Evolutionary conservation across 352 stramenopile genomes (phyloP).

Genomic region (Saprolegnia diclina): DNA sequence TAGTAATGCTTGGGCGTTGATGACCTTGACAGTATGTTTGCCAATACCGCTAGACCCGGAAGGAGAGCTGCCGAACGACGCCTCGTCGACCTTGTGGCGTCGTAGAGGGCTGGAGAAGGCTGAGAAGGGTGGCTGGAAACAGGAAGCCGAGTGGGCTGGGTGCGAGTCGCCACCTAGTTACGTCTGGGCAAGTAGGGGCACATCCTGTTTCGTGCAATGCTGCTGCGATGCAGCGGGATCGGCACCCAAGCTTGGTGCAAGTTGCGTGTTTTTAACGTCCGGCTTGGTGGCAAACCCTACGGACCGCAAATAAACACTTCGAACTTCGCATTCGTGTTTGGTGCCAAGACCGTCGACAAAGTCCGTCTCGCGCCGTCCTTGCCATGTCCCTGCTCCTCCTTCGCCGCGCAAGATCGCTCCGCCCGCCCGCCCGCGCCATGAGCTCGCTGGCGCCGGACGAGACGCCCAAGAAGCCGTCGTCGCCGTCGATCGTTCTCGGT

Average conservation of each 20-base stretch:
- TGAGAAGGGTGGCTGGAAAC: too few species aligned
- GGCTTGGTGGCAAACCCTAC: background rate
- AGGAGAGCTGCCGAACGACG: too few species aligned
- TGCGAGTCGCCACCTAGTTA: too few species aligned
- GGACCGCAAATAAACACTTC: background rate
- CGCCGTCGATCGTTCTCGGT: background rate
- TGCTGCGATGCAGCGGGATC: background rate
- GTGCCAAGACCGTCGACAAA: background rate
- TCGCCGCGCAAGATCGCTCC: background rate
- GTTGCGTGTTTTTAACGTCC: background rate
- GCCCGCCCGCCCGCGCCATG: background rate
- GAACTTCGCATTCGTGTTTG: background rate
- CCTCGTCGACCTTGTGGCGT: too few species aligned
- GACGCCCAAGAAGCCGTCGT: background rate
- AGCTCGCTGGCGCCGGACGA: background rate
- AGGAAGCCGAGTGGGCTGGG: too few species aligned
- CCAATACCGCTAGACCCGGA: too few species aligned
- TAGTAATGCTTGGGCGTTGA: too few species aligned
- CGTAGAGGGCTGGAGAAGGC: too few species aligned
- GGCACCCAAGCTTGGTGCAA: background rate
- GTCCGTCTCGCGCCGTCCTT: background rate
- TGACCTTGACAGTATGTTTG: too few species aligned
- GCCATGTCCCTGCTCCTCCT: background rate
- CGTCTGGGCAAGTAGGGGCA: too few species aligned
- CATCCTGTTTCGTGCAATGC: background rate